Evolutionary conservation across 305 asterid species (phyloP).

Genomic region (Plantago coronopus): DNA sequence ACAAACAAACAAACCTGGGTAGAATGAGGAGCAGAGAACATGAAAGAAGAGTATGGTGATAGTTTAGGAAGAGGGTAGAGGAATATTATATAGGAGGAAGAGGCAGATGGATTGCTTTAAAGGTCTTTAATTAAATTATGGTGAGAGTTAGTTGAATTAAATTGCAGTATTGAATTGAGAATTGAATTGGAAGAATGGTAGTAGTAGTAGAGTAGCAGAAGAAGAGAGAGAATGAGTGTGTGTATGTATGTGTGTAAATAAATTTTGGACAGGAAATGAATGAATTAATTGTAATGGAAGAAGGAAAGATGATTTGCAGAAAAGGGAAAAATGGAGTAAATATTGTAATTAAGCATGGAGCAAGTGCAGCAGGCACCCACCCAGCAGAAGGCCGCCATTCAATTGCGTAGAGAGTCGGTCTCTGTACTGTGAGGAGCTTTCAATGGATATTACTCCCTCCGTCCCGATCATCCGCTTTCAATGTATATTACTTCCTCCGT

Average conservation of each 20-base stretch:
- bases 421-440: too few relatives aligned
- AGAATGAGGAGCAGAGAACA: neutral
- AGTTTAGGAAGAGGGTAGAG: neutral
- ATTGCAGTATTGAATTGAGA: conserved; percentile 11
- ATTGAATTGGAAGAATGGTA: neutral
- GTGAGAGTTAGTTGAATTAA: conserved; percentile 15
- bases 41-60: too few relatives aligned
- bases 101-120: conserved; percentile 6
- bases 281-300: conserved; percentile 12
- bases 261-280: conserved; percentile 11
- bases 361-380: too few relatives aligned
- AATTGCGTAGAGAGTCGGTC: too few relatives aligned
- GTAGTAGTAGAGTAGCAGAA: too few relatives aligned
- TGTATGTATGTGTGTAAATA: neutral
- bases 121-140: conserved; percentile 13
- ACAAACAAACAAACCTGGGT: neutral
- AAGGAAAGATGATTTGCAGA: conserved; percentile 8
- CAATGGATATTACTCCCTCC: too few relatives aligned
- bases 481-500: too few relatives aligned
- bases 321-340: conserved; percentile 11
- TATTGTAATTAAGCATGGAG: conserved; percentile 10
- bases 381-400: too few relatives aligned
- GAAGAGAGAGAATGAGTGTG: neutral
- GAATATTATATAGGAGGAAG: conserved; percentile 3
- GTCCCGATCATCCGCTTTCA: too few relatives aligned